Evolutionary conservation across 2,329 filamentous ascomycete species (phyloP), one percentile per base, ranked within the genome.

Genomic region (Calonectria crousiana): DNA sequence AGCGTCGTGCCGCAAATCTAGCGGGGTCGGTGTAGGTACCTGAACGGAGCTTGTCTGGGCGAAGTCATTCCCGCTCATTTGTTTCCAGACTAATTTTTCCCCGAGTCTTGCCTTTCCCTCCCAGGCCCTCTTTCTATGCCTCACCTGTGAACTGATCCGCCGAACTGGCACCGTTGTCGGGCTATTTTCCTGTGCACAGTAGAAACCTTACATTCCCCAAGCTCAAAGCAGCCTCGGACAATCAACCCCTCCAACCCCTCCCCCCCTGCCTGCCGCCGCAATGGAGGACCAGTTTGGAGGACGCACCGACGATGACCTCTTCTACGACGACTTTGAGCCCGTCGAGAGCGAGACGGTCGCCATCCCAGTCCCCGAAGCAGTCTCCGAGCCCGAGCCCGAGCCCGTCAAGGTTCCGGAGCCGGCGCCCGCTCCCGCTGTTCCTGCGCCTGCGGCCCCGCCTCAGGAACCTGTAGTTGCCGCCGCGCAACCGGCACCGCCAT

Each of bases 201-300:
- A 23, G 10, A 34, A 20, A 60, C 4, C 5, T 16, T 16, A 0
- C 10, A 23, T 47, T 13, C 47, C 4, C 32, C 34, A 23, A n/a
- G 44, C 44, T 47, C 10, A n/a, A 47, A 23, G 44, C 53, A 13
- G 13, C 16, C 36, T 56, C 53, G 53, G 53, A 26, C 32, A 18
- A 23, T 47, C n/a, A 23, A 23, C 44, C 44, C 56, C 62, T 65
- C 36, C 47, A 38, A 26, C 38, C 30, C 18, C 9, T 34, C 38
- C 28, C 38, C 41, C 41, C 67, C 52, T 64, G 65, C 71, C 66
- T 71, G 71, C 52, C 75, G 92, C 67, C 72, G 71, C 52, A 75
- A 92, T 92, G 90, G 90, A 92, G 28, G 90, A 92, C 76, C 90
- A 92, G 79, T 92, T 92, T 77, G 87, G 88, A 73, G 90, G 90